Conservation (phyloP, 2,329 filamentous ascomycete genomes). For the Microcyclosporella mali region DNA sequence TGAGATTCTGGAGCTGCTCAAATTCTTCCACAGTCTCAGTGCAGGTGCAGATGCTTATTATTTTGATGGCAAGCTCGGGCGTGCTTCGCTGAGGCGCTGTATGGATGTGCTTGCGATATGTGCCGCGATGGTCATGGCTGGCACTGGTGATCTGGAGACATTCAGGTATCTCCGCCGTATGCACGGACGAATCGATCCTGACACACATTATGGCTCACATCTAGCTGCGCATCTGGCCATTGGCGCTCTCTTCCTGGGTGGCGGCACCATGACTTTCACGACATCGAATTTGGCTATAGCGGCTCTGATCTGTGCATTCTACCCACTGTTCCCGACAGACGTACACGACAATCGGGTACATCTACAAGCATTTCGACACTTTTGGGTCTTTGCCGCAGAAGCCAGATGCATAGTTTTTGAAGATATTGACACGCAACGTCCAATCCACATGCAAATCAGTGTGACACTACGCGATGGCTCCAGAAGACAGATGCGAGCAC, state of each 20-base stretch:
- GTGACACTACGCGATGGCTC: constrained; percentile 23
- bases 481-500: constrained; percentile 39
- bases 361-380: constrained; percentile 90
- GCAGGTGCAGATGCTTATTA: constrained; percentile 31
- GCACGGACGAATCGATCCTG: constrained; percentile 76
- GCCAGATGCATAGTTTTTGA: constrained; percentile 81
- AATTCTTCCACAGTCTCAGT: constrained; percentile 38
- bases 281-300: constrained; percentile 83
- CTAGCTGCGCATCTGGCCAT: constrained; percentile 88
- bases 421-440: constrained; percentile 76
- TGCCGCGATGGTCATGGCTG: constrained; percentile 85
- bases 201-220: constrained; percentile 88
- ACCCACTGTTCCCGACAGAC: constrained; percentile 81
- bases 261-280: constrained; percentile 85
- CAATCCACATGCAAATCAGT: constrained; percentile 51
- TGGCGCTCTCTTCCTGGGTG: constrained; percentile 83
- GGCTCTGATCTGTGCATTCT: constrained; percentile 82
- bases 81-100: constrained; percentile 80
- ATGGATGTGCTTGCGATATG: constrained; percentile 81
- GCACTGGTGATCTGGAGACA: constrained; percentile 80
- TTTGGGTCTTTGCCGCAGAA: constrained; percentile 93
- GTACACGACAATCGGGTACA: constrained; percentile 94
- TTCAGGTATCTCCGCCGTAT: constrained; percentile 80
- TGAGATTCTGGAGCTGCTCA: constrained; percentile 74
- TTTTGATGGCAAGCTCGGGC: constrained; percentile 79